A percentile compares a stretch with the other conserved stretches of the same genome.
phyloP scores from a whole-genome alignment of 805 yeast species.

The Jamesozyma gamospora region DNA sequence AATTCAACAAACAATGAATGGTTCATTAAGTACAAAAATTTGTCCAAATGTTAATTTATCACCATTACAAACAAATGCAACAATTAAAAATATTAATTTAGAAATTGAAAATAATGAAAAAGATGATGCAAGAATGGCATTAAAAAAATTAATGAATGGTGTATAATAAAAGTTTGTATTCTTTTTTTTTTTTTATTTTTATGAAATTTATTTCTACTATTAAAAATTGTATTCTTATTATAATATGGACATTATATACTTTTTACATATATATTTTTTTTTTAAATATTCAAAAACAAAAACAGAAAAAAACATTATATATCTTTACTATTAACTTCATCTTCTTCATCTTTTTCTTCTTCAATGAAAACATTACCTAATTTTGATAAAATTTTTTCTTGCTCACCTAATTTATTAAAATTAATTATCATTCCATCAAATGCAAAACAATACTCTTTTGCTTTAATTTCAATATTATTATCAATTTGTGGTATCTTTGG shows the following conservation, averaged over 20 bases:
- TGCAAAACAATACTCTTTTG: conserved; percentile 40
- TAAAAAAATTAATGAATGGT: conserved; percentile 21
- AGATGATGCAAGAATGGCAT: conserved; percentile 26
- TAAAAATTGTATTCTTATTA: too few species aligned
- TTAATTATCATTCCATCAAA: conserved; percentile 56
- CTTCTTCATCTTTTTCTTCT: conserved; percentile 17
- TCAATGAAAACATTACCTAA: conserved; percentile 26
- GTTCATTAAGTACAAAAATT: conserved; percentile 16
- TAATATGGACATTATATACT: too few species aligned
- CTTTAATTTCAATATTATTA: conserved; percentile 19
- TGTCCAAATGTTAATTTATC: conserved; percentile 8
- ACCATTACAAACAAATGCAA: conserved; percentile 5
- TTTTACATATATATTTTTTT: too few species aligned
- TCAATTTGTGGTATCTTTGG: conserved; percentile 42
- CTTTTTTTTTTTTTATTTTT: not conserved
- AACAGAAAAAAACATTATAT: too few species aligned
- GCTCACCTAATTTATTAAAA: conserved; percentile 36
- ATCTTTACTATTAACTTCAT: not conserved
- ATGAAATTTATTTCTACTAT: too few species aligned
- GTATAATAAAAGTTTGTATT: not conserved
- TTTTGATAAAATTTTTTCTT: conserved; percentile 19
- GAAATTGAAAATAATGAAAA: conserved; percentile 3
- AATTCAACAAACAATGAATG: conserved; percentile 28
- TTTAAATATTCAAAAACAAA: too few species aligned
- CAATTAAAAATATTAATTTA: conserved; percentile 2